Percentiles rank a stretch among this genome's conserved stretches.
Evolutionary conservation across 306 rosid species (phyloP).

Genomic region (Rosa rugosa): DNA sequence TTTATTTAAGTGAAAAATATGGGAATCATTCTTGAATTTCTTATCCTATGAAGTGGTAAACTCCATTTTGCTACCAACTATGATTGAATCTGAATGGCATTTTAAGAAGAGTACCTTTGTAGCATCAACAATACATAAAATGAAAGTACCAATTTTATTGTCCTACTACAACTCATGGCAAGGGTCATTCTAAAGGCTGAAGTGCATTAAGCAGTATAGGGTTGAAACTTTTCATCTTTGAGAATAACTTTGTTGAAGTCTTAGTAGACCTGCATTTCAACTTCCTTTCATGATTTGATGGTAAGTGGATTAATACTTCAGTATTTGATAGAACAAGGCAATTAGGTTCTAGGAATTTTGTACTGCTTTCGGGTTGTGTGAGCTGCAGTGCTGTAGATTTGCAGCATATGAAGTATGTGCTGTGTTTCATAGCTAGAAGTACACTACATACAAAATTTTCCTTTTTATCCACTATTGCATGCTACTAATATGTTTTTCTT

Average conservation of each 20-base stretch:
- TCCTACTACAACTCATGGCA: background rate
- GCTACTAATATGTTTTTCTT: slow-evolving; percentile 13
- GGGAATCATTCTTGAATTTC: slow-evolving; percentile 3
- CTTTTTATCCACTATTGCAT: background rate
- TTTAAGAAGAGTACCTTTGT: background rate
- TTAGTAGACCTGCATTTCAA: background rate
- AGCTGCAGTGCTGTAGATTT: slow-evolving; percentile 12
- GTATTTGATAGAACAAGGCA: slow-evolving; percentile 16
- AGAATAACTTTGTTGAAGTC: slow-evolving; percentile 4
- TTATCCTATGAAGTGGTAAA: background rate
- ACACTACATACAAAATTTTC: background rate
- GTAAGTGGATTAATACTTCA: slow-evolving; percentile 15
- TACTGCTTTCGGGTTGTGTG: background rate
- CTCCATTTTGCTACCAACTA: background rate
- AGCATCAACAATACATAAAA: background rate
- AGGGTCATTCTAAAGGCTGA: background rate
- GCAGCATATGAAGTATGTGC: background rate
- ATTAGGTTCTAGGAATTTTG: slow-evolving; percentile 20
- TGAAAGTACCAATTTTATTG: background rate
- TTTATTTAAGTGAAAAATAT: background rate
- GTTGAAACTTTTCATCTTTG: background rate
- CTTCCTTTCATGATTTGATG: slow-evolving; percentile 7
- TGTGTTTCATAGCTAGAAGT: background rate
- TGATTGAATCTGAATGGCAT: background rate
- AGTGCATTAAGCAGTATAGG: background rate